Evolutionary conservation across 2,329 filamentous ascomycete species (phyloP).

Genomic region (Fusarium floridanum): DNA sequence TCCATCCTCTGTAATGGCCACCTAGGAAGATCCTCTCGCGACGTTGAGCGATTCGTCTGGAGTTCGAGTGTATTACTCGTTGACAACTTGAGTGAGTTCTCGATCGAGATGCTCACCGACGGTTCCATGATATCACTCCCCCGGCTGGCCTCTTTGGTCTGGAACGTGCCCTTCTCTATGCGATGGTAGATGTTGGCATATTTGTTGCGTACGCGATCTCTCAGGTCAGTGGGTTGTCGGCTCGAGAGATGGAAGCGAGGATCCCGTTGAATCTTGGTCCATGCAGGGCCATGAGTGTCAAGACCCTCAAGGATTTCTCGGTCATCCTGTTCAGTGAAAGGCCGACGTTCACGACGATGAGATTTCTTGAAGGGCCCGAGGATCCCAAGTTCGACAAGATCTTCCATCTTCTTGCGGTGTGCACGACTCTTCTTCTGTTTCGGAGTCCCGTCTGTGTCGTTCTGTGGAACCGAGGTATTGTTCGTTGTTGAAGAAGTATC

Average conservation of each 20-base stretch:
- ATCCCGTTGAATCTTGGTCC: constrained; percentile 75
- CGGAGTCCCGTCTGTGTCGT: constrained; percentile 51
- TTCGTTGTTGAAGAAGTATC: constrained; percentile 48
- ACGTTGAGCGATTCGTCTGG: constrained; percentile 55
- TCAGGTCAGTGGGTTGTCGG: constrained; percentile 72
- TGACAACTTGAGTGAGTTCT: constrained; percentile 58
- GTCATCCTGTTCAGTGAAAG: constrained; percentile 74
- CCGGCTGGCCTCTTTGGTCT: constrained; percentile 57
- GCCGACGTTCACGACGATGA: constrained; percentile 68
- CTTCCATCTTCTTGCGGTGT: constrained; percentile 68
- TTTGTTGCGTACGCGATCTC: constrained; percentile 74
- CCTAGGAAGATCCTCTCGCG: constrained; percentile 62
- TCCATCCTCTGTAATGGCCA: constrained; percentile 57
- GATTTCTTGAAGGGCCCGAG: constrained; percentile 73
- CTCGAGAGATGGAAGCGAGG: constrained; percentile 68
- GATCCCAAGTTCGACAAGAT: constrained; percentile 70
- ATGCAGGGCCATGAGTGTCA: constrained; percentile 70
- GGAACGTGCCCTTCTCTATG: constrained; percentile 68
- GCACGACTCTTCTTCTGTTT: constrained; percentile 65
- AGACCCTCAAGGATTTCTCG: constrained; percentile 72
- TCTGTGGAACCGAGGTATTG: constrained; percentile 37
- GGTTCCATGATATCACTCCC: constrained; percentile 64
- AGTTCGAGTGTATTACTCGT: constrained; percentile 56
- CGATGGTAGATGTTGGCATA: constrained; percentile 69
- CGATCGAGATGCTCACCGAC: constrained; percentile 63